Evolutionary conservation across 208 protist genomes (phyloP), one percentile per base, ranked within the genome.

Genomic region (Wallacemonas sp.): DNA sequence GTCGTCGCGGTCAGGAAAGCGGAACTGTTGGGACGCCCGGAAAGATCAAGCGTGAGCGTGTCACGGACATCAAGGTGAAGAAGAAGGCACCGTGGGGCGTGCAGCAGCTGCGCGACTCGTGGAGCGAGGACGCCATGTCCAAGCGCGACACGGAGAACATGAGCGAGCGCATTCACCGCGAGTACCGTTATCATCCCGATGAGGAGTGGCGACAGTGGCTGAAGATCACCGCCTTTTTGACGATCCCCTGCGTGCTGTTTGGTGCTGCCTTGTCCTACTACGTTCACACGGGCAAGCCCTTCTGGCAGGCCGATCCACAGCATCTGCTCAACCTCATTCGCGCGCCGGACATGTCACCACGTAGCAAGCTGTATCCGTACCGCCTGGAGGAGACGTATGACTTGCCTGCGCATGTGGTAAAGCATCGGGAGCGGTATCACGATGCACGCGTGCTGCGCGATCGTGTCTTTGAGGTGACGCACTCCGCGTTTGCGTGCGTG

Each of bases 161-260:
- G 78, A 80, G 72, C 27, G 81, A 91, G 61, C 86, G 89, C 47
- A 83, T 95, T 55, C 78, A 91, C 57, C 78, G 86, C 60, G 81
- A 91, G 72, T 91, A 95, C 71, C 85, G 89, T 67, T 95, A 93
- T 69, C 89, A 95, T 65, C 89, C 89, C 6, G 83, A 92, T 17
- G 85, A 88, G 68, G 66, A 76, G 39, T 82, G 78, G 34, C 89
- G 85, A 11, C 36, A 68, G 52, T 76, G 85, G 44, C 70, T 94
- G 43, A 78, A 80, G 62, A 82, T 79, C 33, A 68, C 76, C 27
- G 83, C 72, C 19, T 23, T 89, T 1, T 48, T 77, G 24, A 70
- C 65, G n/a, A 65, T 94, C 62, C 85, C 85, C 0, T 70, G 63
- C 46, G 55, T 92, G 9, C 3, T 87, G 12, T 2, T 83, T 30